phyloP scores from a whole-genome alignment of 2,329 filamentous ascomycete species.

The Ophiostoma himal-ulmi region DNA sequence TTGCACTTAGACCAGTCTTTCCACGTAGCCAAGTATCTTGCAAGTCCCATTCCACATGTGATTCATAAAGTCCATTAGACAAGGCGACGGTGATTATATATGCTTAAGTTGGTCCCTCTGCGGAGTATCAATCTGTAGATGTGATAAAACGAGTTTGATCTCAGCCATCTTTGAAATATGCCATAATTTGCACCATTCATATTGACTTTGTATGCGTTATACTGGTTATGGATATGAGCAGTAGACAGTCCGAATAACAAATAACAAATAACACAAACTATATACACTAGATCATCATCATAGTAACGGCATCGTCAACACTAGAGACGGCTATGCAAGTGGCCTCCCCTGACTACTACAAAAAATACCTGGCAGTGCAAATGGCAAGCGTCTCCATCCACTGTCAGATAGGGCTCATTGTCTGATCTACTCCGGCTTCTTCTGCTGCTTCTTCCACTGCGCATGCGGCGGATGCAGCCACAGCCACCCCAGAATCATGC shows the following conservation, averaged over 20 bases:
- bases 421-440: too few relatives aligned
- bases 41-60: not conserved
- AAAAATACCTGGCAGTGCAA: not conserved
- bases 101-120: not conserved
- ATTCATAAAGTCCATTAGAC: not conserved
- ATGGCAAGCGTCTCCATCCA: not conserved
- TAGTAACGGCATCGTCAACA: not conserved
- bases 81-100: not conserved
- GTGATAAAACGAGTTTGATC: too few relatives aligned
- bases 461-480: constrained; percentile 8
- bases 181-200: too few relatives aligned
- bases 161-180: too few relatives aligned
- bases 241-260: too few relatives aligned
- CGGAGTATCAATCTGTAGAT: not conserved
- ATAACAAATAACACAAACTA: not conserved
- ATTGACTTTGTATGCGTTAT: too few relatives aligned
- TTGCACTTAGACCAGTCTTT: too few relatives aligned
- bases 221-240: too few relatives aligned
- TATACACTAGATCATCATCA: not conserved
- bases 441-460: not conserved
- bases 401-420: too few relatives aligned
- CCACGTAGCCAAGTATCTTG: not conserved
- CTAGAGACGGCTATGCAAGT: not conserved
- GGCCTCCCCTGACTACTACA: not conserved
- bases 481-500: constrained; percentile 1